Conservation (phyloP, 805 yeast genomes). For the Scheffersomyces stipitis region DNA sequence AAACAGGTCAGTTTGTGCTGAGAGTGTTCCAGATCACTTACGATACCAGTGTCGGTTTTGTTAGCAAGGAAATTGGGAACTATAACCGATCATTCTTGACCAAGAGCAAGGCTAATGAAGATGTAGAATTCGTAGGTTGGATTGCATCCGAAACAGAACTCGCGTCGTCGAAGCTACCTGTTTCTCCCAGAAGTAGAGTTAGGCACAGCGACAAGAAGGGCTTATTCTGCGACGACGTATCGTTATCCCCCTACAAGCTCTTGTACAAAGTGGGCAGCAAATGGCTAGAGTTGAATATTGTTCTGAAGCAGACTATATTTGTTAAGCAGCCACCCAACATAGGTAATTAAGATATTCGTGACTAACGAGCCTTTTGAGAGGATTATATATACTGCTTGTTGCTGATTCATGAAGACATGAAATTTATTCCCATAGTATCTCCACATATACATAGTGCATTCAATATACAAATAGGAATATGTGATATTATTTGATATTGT, state of each 20-base stretch:
- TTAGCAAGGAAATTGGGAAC: constrained; percentile 7
- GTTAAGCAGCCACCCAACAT: no score
- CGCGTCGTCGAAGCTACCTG: not conserved
- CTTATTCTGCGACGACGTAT: not conserved
- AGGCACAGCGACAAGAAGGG: not conserved
- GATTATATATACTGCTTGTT: no score
- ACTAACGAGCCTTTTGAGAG: no score
- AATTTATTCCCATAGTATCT: no score
- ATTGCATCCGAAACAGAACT: not conserved
- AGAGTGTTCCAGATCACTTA: constrained; percentile 4
- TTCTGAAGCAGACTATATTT: not conserved
- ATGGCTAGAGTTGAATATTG: constrained; percentile 1
- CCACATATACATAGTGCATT: no score
- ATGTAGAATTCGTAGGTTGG: constrained; percentile 7
- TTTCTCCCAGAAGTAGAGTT: constrained; percentile 3
- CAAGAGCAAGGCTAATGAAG: constrained; percentile 1
- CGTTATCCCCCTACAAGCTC: constrained; percentile 3
- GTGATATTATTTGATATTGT: no score
- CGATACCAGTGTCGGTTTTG: constrained; percentile 1
- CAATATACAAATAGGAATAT: no score
- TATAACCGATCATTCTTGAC: constrained; percentile 7
- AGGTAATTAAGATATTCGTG: no score
- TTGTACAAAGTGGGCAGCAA: constrained; percentile 2
- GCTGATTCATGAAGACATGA: no score
- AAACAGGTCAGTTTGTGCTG: constrained; percentile 1